A percentile compares a stretch with the other conserved stretches of the same genome.
These are phyloP conservation scores for Ascochyta viciae-villosae DNA, from an alignment of 2,329 filamentous ascomycete genomes.

Conservation along the genomic window DNA sequence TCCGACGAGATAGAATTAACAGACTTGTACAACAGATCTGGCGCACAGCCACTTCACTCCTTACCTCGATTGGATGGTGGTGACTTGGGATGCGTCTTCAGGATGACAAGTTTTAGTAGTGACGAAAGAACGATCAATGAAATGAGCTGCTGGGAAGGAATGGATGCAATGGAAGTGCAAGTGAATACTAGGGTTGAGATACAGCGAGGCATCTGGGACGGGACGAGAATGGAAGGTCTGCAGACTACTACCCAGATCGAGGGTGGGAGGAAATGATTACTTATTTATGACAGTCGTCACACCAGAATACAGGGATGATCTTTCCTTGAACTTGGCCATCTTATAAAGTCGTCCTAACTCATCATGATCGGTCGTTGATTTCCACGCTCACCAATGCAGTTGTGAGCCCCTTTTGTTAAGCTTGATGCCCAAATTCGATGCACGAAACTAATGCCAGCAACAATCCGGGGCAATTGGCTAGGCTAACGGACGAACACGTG, in stretches of 20 bases:
- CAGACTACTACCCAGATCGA: slow-evolving; percentile 16
- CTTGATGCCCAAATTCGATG: neutral
- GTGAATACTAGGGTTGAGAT: slow-evolving; percentile 41
- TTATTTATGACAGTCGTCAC: neutral
- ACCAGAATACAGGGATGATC: neutral
- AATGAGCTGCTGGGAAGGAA: slow-evolving; percentile 16
- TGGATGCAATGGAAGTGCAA: slow-evolving; percentile 29
- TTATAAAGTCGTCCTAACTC: neutral
- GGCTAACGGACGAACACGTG: slow-evolving; percentile 1
- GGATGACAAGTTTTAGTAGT: slow-evolving; percentile 24
- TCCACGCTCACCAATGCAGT: too few relatives aligned
- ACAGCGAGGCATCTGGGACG: slow-evolving; percentile 29
- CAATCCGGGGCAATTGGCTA: too few relatives aligned
- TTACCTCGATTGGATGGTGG: neutral
- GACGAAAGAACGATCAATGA: slow-evolving; percentile 28
- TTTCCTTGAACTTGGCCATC: neutral
- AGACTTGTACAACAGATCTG: slow-evolving; percentile 19
- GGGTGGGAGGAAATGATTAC: slow-evolving; percentile 13
- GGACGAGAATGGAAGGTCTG: slow-evolving; percentile 4
- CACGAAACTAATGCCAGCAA: neutral
- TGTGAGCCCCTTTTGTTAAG: too few relatives aligned
- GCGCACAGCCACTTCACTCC: slow-evolving; percentile 13
- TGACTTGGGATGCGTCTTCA: slow-evolving; percentile 9
- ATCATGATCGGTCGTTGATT: neutral
- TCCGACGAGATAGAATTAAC: slow-evolving; percentile 36